Base-by-base conservation (phyloP, 768 basidiomycete genomes). In the Rhodotorula diobovata region DNA sequence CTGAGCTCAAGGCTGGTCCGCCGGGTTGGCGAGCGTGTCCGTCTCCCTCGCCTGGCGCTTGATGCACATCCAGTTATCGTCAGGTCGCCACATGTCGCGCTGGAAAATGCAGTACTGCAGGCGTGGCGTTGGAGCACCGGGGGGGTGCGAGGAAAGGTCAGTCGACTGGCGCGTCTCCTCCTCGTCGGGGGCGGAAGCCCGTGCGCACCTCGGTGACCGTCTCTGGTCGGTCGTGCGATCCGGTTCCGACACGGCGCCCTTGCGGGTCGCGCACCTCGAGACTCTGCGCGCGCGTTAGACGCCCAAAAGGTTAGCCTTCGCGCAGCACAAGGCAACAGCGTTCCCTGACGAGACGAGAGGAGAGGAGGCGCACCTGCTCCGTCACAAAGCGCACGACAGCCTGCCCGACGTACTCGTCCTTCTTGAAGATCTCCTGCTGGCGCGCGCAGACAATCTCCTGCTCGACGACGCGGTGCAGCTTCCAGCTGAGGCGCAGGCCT, bases 21-120 rank as follows among this genome's bases (percentile, higher is more conserved):
- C 35, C n/a, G 70, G 70, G 61, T 71, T 48, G 34, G 70, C 70
- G 32, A 71, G 70, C 53, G 70, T 71, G 55, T 71, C 70, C 25
- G 70, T 71, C 60, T 71, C 70, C 61, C 57, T 57, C 28, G 70
- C 70, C 41, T 60, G 65, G 56, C 61, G 62, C 63, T 70, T 73
- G 34, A 73, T 65, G 50, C 61, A 56, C 57, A 56, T 62, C 72
- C 72, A 73, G 11, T 73, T 64, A 41, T 73, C 72, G 43, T 73
- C 72, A 8, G 68, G 68, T 25, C 72, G 65, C 72, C 72, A 73
- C 72, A 73, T 73, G 50, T 73, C 72, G 3, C 72, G 72, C 62
- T 73, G 72, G 61, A 69, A 70, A 30, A 73, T 61, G 48, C 51
- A 60, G 72, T 69, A 69, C 72, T 73, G 67, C 41, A 12, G 2